Evolutionary conservation across 495 filamentous ascomycete genomes (phyloP), one percentile per base, ranked within the genome.

Genomic region (Talaromyces wortmannii): DNA sequence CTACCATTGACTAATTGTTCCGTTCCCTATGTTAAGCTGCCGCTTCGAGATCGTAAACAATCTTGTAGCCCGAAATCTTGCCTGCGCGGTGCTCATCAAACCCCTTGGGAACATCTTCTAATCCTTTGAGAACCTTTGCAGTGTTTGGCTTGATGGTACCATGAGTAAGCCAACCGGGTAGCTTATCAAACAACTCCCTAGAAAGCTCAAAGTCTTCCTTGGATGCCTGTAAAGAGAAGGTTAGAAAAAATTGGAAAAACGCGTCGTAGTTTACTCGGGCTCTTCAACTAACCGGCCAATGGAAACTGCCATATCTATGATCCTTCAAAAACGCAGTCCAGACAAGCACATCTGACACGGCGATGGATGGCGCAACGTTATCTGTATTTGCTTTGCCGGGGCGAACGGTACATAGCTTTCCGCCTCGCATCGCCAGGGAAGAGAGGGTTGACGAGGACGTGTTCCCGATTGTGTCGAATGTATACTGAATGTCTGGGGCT

Each of bases 251-350:
- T 29, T 17, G n/a, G 13, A 43, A n/a, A 15, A 23, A 29, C 50
- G 36, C 33, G 2, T 56, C 31, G 16, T 11, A 7, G n/a, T 15
- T 15, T 11, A 32, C 16, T 29, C 1, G 10, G 12, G 17, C 15
- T n/a, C n/a, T 55, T 0, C 17, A 40, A 56, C 59, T 55, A 52
- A 65, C 67, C 16, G 64, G 64, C 63, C 67, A 67, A 16, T 56
- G 15, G 18, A 66, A 64, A 0, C 50, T 13, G 2, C 55, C 58
- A 59, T 67, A 72, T 6, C 47, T 32, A 47, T 68, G 64, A 44
- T 70, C 68, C 44, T 69, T 69, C 15, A 66, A 48, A 50, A 67
- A 73, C 3, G 64, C 58, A 8, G 66, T 73, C 58, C 62, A 69
- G 18, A 69, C 64, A 36, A 72, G 32, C 7, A 72, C 63, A 60